Evolutionary conservation across 805 yeast species (phyloP).

Genomic region (Starmerella ratchasimensis): DNA sequence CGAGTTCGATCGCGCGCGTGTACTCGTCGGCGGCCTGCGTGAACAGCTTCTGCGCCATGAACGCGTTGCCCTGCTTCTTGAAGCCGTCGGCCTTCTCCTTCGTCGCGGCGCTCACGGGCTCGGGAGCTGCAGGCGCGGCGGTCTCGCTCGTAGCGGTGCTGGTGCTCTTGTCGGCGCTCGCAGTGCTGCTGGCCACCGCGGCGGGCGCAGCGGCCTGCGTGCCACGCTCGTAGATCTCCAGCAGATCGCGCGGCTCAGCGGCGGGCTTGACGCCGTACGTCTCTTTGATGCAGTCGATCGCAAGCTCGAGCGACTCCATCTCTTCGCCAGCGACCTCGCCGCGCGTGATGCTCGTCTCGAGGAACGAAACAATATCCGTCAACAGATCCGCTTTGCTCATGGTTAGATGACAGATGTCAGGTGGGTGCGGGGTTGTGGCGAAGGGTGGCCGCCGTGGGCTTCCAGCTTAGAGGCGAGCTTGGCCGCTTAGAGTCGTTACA

Average conservation of each 20-base stretch:
- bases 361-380: slow-evolving; percentile 55
- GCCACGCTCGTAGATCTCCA: slow-evolving; percentile 14
- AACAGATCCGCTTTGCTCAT: slow-evolving; percentile 33
- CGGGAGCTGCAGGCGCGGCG: slow-evolving; percentile 18
- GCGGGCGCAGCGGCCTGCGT: slow-evolving; percentile 2
- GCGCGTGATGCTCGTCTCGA: slow-evolving; percentile 38
- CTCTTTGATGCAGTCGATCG: slow-evolving; percentile 82
- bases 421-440: no score
- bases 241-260: slow-evolving; percentile 18
- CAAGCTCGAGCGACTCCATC: slow-evolving; percentile 81
- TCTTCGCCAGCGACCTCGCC: slow-evolving; percentile 65
- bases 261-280: slow-evolving; percentile 54
- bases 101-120: slow-evolving; percentile 28
- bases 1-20: slow-evolving; percentile 60
- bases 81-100: slow-evolving; percentile 69
- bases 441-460: no score
- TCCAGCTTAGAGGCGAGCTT: no score
- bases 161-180: slow-evolving; percentile 16
- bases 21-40: slow-evolving; percentile 61
- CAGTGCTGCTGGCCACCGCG: background rate
- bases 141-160: slow-evolving; percentile 19
- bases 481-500: no score
- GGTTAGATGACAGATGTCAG: background rate
- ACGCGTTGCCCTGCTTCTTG: slow-evolving; percentile 79
- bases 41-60: slow-evolving; percentile 67